Base-by-base conservation (phyloP, 2,329 filamentous ascomycete species). In the Fusarium keratoplasticum region DNA sequence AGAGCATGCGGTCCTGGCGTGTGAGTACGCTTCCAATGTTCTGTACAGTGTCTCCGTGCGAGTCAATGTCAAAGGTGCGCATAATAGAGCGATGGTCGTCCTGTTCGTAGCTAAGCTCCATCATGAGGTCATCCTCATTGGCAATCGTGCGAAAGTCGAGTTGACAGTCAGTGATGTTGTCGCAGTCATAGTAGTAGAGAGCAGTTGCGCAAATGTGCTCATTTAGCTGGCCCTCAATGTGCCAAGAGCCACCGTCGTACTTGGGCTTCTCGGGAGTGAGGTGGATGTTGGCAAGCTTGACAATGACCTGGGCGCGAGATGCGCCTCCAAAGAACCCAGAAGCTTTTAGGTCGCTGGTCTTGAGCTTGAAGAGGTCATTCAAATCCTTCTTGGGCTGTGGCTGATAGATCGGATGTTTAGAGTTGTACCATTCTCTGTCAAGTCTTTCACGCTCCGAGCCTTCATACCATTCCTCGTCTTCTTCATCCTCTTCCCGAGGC, bases 151-250 rank as follows among this genome's bases (percentile, higher is more conserved):
- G 86, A 77, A 92, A 91, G 5, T 82, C 80, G 6, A 93, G 83
- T 6, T 75, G 76, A 55, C 84, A 85, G 2, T 87, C 83, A 0
- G 87, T 87, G 60, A 92, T 87, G 78, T 94, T 94, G 0, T 90
- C 86, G 54, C 79, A 82, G 68, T 91, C 88, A 73, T 89, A 89
- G 79, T 91, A 91, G 80, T 90, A 91, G 20, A 93, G 82, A 0
- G 90, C 88, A 0, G 90, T 90, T 0, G 90, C 90, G 72, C 86
- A 87, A 40, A 94, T 92, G 71, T 88, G 88, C 79, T 93, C 91
- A 74, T 93, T 93, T 9, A 86, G 72, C 70, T 83, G 82, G 20
- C 89, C 88, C 71, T 90, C 89, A 3, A 89, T 76, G 71, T 90
- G 89, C 86, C 89, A 91, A 2, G 81, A 82, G 0, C 89, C 89